Base-by-base conservation (phyloP, 768 basidiomycete species). In the Amylocystis lapponica region DNA sequence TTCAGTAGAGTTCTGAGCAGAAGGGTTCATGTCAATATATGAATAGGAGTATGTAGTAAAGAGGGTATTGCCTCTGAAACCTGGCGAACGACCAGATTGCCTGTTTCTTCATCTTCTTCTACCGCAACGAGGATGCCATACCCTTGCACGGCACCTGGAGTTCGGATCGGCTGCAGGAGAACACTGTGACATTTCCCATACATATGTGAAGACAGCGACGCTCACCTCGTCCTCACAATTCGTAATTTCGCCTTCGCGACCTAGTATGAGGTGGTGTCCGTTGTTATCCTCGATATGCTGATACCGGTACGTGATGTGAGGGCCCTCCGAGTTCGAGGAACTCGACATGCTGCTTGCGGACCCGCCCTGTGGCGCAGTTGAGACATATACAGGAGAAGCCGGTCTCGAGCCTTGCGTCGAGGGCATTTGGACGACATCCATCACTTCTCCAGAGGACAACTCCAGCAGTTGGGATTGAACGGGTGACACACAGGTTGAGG, bases 61-160 rank as follows among this genome's bases (percentile, higher is more conserved):
- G 10, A 25, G 20, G 20, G 1, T 12, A 19, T 42, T 57, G 85
- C 86, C 70, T 89, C 88, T 22, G 87, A 90, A 0, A 86, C 85
- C 55, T 90, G 88, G 11, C 79, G 72, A 27, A 91, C 85, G 6
- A 72, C 51, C 11, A 89, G 62, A 3, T 67, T 64, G 0, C 69
- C 76, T 2, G 60, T 62, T 19, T 82, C 76, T 7, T 72, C 66
- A 14, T 73, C 59, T 50, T 85, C 78, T 46, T 83, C 79, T 1
- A 89, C 64, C 1, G 75, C 84, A 38, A 91, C 74, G 3, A 90
- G 69, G 0, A 90, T 81, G n/a, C 87, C 88, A 54, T 83, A 92
- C 0, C 78, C 81, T 65, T 92, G 89, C 2, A 90, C 75, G 2
- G 87, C 81, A 3, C 88, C 88, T 11, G 87, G 89, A 0, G 82